Base-by-base conservation (phyloP, 768 basidiomycete genomes). In the Pisolithus orientalis region DNA sequence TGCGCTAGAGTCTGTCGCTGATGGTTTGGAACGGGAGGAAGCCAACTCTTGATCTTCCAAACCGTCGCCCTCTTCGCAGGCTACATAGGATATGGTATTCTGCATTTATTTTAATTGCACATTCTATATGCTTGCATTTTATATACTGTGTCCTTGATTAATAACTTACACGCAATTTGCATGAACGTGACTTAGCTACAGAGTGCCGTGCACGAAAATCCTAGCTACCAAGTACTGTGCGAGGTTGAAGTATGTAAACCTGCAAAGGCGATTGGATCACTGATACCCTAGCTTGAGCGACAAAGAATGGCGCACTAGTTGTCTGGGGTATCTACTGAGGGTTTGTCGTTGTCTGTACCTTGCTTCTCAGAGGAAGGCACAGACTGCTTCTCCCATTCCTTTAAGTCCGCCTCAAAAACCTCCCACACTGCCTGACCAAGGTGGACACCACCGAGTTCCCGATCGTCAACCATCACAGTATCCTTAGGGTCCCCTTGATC, bases 341-440 rank as follows among this genome's bases (percentile, higher is more conserved):
- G 58, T 17, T 54, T 39, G 57, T 68, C 63, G 32, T 64, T 57
- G 32, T 57, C 54, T 31, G 56, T 44, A 3, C 51, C 56, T 44
- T 58, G 52, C 57, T 48, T 50, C 37, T 67, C 59, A 45, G 60
- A 59, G 9, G 53, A 51, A n/a, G 60, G 57, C 16, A 57, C 45
- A 0, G 62, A 58, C 47, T 10, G 29, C 44, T 67, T 69, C 58
- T 87, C 85, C 87, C 88, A 90, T 37, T 67, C 66, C 66, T 82
- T 87, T 61, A 90, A 64, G 31, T 75, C 79, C 31, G 57, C 70
- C 65, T 90, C 89, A 58, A 85, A 85, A 44, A 75, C 75, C 70
- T 90, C 90, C 90, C 90, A 91, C 1, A 90, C 79, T 25, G 80
- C 63, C 57, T 84, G 69, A 5, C 87, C 89, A 39, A 80, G 72